Evolutionary conservation across 2,329 filamentous ascomycete species (phyloP).

Genomic region (Thermochaetoides dissita): DNA sequence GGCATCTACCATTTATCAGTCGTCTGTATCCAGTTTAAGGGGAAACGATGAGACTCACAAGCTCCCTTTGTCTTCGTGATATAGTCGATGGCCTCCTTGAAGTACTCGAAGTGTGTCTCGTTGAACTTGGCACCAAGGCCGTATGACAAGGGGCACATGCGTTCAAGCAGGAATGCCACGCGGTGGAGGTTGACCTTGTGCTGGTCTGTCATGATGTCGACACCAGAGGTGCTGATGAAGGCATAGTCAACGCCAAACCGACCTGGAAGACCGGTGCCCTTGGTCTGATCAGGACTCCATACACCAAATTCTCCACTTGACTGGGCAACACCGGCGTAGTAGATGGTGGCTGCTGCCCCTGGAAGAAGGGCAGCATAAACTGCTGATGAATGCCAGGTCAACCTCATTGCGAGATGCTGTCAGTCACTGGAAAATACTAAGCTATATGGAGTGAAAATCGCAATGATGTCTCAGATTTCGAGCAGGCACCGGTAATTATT

Average conservation of each 20-base stretch:
- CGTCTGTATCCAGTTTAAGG: background rate
- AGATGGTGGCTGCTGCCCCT: slow-evolving; percentile 27
- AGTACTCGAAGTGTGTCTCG: slow-evolving; percentile 33
- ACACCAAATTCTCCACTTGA: slow-evolving; percentile 34
- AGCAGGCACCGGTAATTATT: too few species aligned
- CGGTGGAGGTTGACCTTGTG: slow-evolving; percentile 35
- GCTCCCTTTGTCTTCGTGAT: slow-evolving; percentile 32
- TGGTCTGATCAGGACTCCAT: slow-evolving; percentile 23
- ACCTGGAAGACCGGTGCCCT: slow-evolving; percentile 32
- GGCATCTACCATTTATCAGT: slow-evolving; percentile 19
- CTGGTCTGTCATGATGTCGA: slow-evolving; percentile 32
- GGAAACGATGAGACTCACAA: slow-evolving; percentile 9
- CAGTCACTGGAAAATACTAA: too few species aligned
- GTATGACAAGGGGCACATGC: slow-evolving; percentile 32
- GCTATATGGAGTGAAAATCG: too few species aligned
- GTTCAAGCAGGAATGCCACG: slow-evolving; percentile 36
- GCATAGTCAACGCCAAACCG: slow-evolving; percentile 34
- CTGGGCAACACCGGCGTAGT: slow-evolving; percentile 33
- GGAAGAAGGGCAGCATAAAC: slow-evolving; percentile 11
- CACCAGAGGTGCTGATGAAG: slow-evolving; percentile 31
- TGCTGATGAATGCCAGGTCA: slow-evolving; percentile 7
- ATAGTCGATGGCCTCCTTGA: slow-evolving; percentile 33
- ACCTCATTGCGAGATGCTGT: slow-evolving; percentile 12
- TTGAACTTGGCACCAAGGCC: slow-evolving; percentile 35
- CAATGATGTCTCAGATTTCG: too few species aligned